These are phyloP conservation scores for Talaromyces marneffei DNA, from an alignment of 2,329 filamentous ascomycete genomes.

Conservation along the genomic window DNA sequence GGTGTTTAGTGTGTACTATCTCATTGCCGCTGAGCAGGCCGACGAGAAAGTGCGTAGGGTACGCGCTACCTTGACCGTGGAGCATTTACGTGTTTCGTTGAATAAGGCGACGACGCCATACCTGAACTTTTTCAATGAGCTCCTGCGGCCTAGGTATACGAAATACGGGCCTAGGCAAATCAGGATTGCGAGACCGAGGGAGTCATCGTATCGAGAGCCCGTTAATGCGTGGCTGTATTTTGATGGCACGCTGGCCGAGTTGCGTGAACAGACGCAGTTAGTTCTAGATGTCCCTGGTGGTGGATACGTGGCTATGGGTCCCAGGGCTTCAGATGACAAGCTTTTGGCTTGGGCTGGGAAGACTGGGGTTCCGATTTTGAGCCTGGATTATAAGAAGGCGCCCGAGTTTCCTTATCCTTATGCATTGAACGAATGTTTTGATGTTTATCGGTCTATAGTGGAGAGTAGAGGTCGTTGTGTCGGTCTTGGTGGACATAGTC, in stretches of 20 bases:
- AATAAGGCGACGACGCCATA: constrained; percentile 91
- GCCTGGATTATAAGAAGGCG: constrained; percentile 84
- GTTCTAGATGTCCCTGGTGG: constrained; percentile 89
- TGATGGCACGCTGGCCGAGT: constrained; percentile 73
- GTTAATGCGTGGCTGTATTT: constrained; percentile 90
- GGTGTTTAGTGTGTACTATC: constrained; percentile 81
- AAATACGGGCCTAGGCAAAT: constrained; percentile 76
- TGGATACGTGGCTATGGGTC: constrained; percentile 94
- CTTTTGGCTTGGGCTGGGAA: constrained; percentile 86
- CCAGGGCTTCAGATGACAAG: constrained; percentile 90
- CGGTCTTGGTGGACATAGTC: constrained; percentile 61
- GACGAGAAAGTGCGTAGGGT: constrained; percentile 96
- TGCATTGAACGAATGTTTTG: constrained; percentile 80
- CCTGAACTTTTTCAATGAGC: constrained; percentile 62
- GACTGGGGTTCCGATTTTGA: constrained; percentile 80
- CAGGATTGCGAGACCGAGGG: constrained; percentile 71
- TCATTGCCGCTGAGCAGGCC: constrained; percentile 86
- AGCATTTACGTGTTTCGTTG: constrained; percentile 89
- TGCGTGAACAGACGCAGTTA: constrained; percentile 69
- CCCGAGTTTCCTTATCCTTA: constrained; percentile 81
- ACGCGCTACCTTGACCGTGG: constrained; percentile 75
- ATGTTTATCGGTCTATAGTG: constrained; percentile 72
- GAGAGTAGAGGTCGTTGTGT: constrained; percentile 67
- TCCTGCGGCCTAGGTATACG: constrained; percentile 73
- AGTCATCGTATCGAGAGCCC: constrained; percentile 76